Evolutionary conservation across 2,329 filamentous ascomycete genomes (phyloP).

Genomic region (Fusarium sp.): DNA sequence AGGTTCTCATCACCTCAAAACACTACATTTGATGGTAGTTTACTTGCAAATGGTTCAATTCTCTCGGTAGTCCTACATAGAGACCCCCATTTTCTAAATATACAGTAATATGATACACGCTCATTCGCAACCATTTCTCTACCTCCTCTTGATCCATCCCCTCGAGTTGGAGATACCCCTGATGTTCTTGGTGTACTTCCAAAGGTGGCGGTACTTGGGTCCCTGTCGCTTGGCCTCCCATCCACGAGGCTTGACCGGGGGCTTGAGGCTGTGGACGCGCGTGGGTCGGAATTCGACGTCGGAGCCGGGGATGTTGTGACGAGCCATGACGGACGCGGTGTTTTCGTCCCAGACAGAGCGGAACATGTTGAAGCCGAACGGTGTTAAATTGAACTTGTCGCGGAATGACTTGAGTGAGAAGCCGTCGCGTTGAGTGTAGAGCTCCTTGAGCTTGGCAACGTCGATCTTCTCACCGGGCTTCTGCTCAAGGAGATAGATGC

Average conservation of each 20-base stretch:
- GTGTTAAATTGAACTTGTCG: slow-evolving; percentile 75
- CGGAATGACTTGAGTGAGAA: slow-evolving; percentile 85
- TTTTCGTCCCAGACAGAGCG: slow-evolving; percentile 90
- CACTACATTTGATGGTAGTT: not conserved
- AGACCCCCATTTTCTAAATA: slow-evolving; percentile 48
- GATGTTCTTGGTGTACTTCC: slow-evolving; percentile 76
- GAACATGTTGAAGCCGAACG: slow-evolving; percentile 91
- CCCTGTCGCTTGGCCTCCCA: slow-evolving; percentile 78
- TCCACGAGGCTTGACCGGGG: slow-evolving; percentile 71
- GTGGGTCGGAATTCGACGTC: slow-evolving; percentile 89
- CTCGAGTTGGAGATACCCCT: slow-evolving; percentile 60
- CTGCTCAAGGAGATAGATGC: slow-evolving; percentile 88
- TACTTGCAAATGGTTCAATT: slow-evolving; percentile 20
- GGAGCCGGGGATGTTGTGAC: slow-evolving; percentile 80
- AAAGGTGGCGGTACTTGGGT: slow-evolving; percentile 75
- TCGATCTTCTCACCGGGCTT: slow-evolving; percentile 71
- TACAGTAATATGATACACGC: slow-evolving; percentile 49
- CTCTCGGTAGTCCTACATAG: slow-evolving; percentile 40
- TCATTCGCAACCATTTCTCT: slow-evolving; percentile 22
- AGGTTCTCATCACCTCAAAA: not conserved
- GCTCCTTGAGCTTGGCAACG: slow-evolving; percentile 67
- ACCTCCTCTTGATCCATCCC: slow-evolving; percentile 60
- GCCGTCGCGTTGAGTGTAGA: slow-evolving; percentile 70
- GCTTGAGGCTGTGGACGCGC: slow-evolving; percentile 78
- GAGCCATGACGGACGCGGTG: slow-evolving; percentile 89